Conservation (phyloP, 1,284 basidiomycete species). For the Rhodotorula sp. region DNA sequence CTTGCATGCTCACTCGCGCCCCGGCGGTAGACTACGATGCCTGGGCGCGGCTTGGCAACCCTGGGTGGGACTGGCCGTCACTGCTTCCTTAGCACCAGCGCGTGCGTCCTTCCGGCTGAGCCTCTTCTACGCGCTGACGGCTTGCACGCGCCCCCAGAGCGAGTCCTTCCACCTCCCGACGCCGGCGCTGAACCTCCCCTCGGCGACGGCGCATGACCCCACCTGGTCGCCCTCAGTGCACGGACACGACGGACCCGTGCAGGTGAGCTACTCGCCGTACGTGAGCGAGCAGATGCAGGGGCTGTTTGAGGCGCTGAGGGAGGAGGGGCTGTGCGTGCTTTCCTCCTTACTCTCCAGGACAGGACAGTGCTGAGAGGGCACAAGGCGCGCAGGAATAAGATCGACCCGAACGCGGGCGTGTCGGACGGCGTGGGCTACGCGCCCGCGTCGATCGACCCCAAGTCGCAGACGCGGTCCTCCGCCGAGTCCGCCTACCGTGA, state of each 20-base stretch:
- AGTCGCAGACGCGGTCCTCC: slow-evolving; percentile 26
- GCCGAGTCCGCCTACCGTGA: slow-evolving; percentile 43
- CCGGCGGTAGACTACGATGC: slow-evolving; percentile 8
- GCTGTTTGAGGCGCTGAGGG: slow-evolving; percentile 18
- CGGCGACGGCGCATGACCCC: slow-evolving; percentile 50
- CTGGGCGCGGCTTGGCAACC: slow-evolving; percentile 17
- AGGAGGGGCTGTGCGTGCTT: not conserved
- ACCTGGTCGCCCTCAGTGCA: slow-evolving; percentile 49
- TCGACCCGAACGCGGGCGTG: slow-evolving; percentile 42
- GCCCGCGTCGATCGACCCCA: slow-evolving; percentile 24
- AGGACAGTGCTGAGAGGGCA: not conserved
- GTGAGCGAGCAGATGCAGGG: slow-evolving; percentile 28
- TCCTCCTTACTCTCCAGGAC: no score
- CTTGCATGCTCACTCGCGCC: not conserved
- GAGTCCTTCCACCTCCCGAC: slow-evolving; percentile 43
- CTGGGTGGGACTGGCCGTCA: slow-evolving; percentile 55
- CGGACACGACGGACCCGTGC: slow-evolving; percentile 45
- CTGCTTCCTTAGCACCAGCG: slow-evolving; percentile 60
- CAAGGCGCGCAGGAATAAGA: slow-evolving; percentile 35
- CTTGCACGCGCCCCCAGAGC: slow-evolving; percentile 41
- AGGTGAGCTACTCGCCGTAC: slow-evolving; percentile 45
- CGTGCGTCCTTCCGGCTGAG: not conserved
- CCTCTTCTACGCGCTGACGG: not conserved
- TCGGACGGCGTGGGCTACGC: slow-evolving; percentile 10
- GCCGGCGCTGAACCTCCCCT: slow-evolving; percentile 3